phyloP scores from a whole-genome alignment of 768 basidiomycete genomes.

The Clitopilus hobsonii region DNA sequence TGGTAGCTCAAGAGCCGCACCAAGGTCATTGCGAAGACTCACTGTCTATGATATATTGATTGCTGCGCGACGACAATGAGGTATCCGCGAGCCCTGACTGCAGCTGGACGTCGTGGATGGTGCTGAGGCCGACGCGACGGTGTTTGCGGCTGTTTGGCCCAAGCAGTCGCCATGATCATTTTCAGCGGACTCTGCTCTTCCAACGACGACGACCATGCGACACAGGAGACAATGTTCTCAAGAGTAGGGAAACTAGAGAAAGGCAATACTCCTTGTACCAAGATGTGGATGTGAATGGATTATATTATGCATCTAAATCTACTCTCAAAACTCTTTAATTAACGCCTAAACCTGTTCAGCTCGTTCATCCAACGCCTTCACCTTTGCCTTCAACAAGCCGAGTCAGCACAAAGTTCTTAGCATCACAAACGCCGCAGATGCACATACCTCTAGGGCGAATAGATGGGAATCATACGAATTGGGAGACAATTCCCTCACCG shows the following conservation, averaged over 20 bases:
- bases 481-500: conserved; percentile 71
- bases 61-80: conserved; percentile 12
- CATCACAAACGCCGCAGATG: not conserved
- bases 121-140: conserved; percentile 11
- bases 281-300: not conserved
- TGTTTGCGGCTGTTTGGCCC: conserved; percentile 14
- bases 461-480: conserved; percentile 74
- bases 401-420: not conserved
- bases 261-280: too few species aligned
- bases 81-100: conserved; percentile 11
- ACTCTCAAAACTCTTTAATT: too few species aligned
- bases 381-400: not conserved
- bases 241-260: too few species aligned
- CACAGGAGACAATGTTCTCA: not conserved
- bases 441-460: conserved; percentile 65
- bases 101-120: conserved; percentile 4
- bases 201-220: not conserved
- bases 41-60: conserved; percentile 6
- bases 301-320: too few species aligned
- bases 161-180: not conserved
- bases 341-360: not conserved
- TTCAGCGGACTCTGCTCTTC: not conserved
- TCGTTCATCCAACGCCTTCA: not conserved
- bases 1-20: not conserved
- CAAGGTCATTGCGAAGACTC: conserved; percentile 1